Evolutionary conservation across 2,329 filamentous ascomycete genomes (phyloP), one percentile per base, ranked within the genome.

Genomic region (Akanthomyces uredinophilus): DNA sequence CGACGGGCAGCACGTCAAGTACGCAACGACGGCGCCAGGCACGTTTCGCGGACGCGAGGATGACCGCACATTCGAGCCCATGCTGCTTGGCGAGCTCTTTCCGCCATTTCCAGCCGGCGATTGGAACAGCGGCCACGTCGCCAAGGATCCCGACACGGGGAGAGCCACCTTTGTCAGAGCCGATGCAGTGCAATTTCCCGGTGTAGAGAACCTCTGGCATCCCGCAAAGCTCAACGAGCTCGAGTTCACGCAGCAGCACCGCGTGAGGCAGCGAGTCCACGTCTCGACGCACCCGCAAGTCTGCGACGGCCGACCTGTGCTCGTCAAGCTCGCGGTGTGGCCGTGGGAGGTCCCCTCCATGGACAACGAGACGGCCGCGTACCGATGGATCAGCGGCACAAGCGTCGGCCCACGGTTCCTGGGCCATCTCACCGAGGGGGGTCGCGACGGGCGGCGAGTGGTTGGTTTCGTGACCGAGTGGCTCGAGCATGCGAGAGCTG

Each of bases 361-460:
- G 1, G 69, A 72, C 55, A 44, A 44, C 11, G 70, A 72, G 61
- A 73, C 69, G 20, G 37, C 66, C 14, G 66, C 67, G 18, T 73
- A 73, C 50, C 57, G 69, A 61, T 69, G 67, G 68, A 66, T 73
- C 18, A 60, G 61, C 20, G 67, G 61, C 49, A 65, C 49, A 29
- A 63, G 65, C 6, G 22, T 73, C 29, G 67, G 69, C 3, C 70
- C 71, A 18, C 64, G 62, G 37, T 72, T 72, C 55, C 64, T 73
- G 1, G 70, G 71, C 62, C 70, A 73, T 64, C 52, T 72, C 22
- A 68, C 65, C 5, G 70, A 73, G 59, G 69, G n/a, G n/a, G n/a
- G n/a, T n/a, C n/a, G 66, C 47, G 64, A 65, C 62, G 65, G 66
- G 13, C 68, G 69, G 10, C 65, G 70, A 1, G 66, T 71, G 24